These are phyloP conservation scores for Juglanconis sp. DNA, from an alignment of 2,329 filamentous ascomycete species.

Conservation along the genomic window DNA sequence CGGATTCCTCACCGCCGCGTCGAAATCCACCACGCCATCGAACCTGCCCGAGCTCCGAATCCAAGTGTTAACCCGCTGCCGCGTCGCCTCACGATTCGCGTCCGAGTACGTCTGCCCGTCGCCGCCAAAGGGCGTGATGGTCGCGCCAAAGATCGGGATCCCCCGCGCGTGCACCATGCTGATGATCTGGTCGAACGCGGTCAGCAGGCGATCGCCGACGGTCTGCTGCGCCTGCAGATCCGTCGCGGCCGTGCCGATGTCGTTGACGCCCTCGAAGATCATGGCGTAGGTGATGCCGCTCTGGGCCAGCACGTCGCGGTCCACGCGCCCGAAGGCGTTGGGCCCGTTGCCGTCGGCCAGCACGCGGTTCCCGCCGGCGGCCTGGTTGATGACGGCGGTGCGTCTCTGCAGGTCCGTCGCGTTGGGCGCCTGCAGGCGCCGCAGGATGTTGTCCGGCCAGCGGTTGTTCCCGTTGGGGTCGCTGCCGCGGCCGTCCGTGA, in stretches of 20 bases:
- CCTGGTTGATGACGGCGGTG: conserved; percentile 56
- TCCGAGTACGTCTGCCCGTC: conserved; percentile 51
- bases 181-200: conserved; percentile 55
- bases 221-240: conserved; percentile 39
- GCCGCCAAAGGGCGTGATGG: conserved; percentile 39
- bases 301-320: conserved; percentile 58
- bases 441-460: conserved; percentile 42
- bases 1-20: conserved; percentile 49
- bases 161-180: conserved; percentile 48
- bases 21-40: conserved; percentile 62
- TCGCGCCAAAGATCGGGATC: conserved; percentile 56
- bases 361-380: conserved; percentile 61
- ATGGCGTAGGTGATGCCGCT: conserved; percentile 52
- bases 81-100: conserved; percentile 48
- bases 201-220: conserved; percentile 46
- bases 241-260: conserved; percentile 52
- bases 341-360: conserved; percentile 58
- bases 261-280: conserved; percentile 63
- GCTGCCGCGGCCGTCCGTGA: conserved; percentile 62
- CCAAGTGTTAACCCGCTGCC: conserved; percentile 55
- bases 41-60: conserved; percentile 53
- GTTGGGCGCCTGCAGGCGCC: conserved; percentile 34
- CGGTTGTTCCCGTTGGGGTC: conserved; percentile 56
- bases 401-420: conserved; percentile 27
- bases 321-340: conserved; percentile 52